Conservation (phyloP, 2,329 filamentous ascomycete species). For the Davidsoniella eucalypti region DNA sequence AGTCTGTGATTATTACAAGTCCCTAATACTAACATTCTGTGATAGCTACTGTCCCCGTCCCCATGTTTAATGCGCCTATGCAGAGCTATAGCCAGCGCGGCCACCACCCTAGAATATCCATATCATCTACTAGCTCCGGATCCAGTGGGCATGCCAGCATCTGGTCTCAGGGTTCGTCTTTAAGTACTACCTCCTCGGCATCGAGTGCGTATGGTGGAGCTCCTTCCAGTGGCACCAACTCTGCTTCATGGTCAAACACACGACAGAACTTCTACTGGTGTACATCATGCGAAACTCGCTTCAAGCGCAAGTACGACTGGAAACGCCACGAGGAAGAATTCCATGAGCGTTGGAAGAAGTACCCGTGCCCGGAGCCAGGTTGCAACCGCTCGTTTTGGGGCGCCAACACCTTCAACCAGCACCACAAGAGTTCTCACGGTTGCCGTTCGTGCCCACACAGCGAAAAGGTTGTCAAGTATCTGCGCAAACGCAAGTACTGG, state of each 20-base stretch:
- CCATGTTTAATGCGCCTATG: conserved; percentile 21
- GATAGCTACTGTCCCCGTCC: conserved; percentile 11
- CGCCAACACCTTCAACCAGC: conserved; percentile 51
- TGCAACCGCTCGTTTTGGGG: conserved; percentile 54
- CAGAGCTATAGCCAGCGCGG: conserved; percentile 23
- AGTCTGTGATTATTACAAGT: too few species aligned
- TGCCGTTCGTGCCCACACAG: conserved; percentile 50
- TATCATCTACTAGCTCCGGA: conserved; percentile 33
- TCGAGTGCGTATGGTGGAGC: conserved; percentile 4
- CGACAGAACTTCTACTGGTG: conserved; percentile 37
- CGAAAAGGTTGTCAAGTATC: conserved; percentile 44
- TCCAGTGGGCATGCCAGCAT: conserved; percentile 33
- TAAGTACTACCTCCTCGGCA: conserved; percentile 15
- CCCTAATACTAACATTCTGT: conserved; percentile 14
- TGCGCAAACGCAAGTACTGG: conserved; percentile 49
- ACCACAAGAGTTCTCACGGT: conserved; percentile 48
- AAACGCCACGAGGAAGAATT: conserved; percentile 55
- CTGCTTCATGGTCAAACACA: conserved; percentile 13
- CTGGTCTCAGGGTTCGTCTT: conserved; percentile 23
- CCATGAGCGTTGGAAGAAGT: conserved; percentile 51
- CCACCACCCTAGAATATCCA: conserved; percentile 27
- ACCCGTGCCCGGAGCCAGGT: conserved; percentile 43
- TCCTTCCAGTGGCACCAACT: not conserved
- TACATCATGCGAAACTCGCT: conserved; percentile 44
- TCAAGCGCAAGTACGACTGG: conserved; percentile 54